A percentile compares a stretch with the other conserved stretches of the same genome.
Conservation (phyloP, 164 flowering plant species). For the Chimonanthus salicifolius region DNA sequence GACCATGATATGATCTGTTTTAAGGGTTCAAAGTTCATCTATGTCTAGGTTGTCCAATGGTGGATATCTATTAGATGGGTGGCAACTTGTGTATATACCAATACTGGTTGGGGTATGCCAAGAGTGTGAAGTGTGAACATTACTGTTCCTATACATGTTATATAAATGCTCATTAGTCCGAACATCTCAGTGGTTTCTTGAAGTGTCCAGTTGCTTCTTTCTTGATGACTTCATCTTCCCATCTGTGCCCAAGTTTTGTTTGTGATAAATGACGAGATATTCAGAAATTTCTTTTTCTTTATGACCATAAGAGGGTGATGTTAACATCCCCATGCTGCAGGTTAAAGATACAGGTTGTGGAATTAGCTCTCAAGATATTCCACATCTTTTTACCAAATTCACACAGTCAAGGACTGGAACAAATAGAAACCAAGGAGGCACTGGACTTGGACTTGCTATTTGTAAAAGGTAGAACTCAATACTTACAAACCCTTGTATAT, state of each 20-base stretch:
- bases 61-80: too few relatives aligned
- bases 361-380: slow-evolving; percentile 46
- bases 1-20: too few relatives aligned
- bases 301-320: neutral
- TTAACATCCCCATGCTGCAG: slow-evolving; percentile 25
- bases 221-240: neutral
- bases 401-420: slow-evolving; percentile 30
- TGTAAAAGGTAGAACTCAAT: slow-evolving; percentile 40
- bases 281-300: neutral
- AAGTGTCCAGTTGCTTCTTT: neutral
- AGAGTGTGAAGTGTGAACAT: too few relatives aligned
- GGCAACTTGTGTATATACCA: too few relatives aligned
- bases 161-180: too few relatives aligned
- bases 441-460: slow-evolving; percentile 66
- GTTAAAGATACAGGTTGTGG: slow-evolving; percentile 72
- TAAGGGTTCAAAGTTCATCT: too few relatives aligned
- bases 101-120: too few relatives aligned
- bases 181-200: too few relatives aligned
- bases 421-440: slow-evolving; percentile 25
- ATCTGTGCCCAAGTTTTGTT: neutral
- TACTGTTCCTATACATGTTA: too few relatives aligned
- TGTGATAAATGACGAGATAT: neutral
- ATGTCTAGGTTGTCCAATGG: too few relatives aligned
- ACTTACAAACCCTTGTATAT: neutral
- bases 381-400: slow-evolving; percentile 49